Evolutionary conservation across 768 basidiomycete species (phyloP).

Genomic region (Mycena vulgaris): DNA sequence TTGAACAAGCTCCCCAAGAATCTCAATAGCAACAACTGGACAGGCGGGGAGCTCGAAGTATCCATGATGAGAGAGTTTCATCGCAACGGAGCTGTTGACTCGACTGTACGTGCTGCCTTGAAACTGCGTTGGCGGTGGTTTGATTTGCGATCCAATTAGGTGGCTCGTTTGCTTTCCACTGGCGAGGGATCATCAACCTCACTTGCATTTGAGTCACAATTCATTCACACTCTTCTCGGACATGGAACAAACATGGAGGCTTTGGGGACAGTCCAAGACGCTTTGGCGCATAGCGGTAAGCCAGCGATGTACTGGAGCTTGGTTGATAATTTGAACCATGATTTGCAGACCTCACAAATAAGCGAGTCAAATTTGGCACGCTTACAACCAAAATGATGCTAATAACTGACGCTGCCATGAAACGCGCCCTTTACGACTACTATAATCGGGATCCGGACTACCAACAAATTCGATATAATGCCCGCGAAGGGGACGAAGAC

Average conservation of each 20-base stretch:
- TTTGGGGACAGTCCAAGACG: slow-evolving; percentile 11
- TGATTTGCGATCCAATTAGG: no score
- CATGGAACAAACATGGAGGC: neutral
- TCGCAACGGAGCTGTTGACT: slow-evolving; percentile 27
- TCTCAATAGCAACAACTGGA: slow-evolving; percentile 33
- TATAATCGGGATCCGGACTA: slow-evolving; percentile 9
- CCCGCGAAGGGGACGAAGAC: neutral
- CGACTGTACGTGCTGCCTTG: slow-evolving; percentile 35
- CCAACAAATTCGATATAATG: slow-evolving; percentile 7
- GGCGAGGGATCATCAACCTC: neutral
- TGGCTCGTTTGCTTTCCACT: neutral
- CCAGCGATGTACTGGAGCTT: no score
- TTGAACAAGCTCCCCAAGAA: slow-evolving; percentile 48
- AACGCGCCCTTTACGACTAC: neutral
- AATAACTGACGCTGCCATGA: neutral
- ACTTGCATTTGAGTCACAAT: neutral
- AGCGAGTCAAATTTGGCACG: slow-evolving; percentile 9
- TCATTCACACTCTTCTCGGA: neutral
- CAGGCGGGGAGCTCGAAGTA: slow-evolving; percentile 45
- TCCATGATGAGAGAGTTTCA: slow-evolving; percentile 47
- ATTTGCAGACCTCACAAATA: neutral
- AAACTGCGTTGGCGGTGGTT: no score
- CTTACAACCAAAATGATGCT: neutral
- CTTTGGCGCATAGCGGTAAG: neutral
- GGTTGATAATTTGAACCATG: neutral